These are phyloP conservation scores for Pseudogymnoascus sp. DNA, from an alignment of 2,329 filamentous ascomycete species.

Conservation along the genomic window DNA sequence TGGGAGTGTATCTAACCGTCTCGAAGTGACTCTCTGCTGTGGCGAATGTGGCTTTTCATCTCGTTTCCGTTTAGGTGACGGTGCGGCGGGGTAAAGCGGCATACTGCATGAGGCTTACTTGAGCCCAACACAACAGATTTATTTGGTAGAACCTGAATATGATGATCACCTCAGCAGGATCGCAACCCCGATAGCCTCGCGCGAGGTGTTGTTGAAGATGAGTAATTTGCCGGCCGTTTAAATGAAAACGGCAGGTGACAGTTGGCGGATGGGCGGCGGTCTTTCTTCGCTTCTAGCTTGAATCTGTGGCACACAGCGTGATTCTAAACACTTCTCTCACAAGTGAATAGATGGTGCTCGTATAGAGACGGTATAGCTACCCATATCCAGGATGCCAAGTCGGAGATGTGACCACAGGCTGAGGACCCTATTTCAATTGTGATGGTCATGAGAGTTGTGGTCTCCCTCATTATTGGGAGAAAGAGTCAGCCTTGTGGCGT, in stretches of 20 bases:
- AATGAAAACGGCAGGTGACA: slow-evolving; percentile 12
- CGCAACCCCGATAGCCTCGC: not conserved
- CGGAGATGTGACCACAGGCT: not conserved
- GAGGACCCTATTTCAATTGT: not conserved
- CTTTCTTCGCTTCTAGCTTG: not conserved
- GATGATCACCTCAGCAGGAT: not conserved
- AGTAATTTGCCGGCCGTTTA: slow-evolving; percentile 4
- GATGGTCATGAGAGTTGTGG: slow-evolving; percentile 5
- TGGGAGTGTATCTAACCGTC: not conserved
- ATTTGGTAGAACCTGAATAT: not conserved
- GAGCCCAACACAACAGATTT: not conserved
- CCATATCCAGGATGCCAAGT: not conserved
- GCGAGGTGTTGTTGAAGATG: slow-evolving; percentile 5
- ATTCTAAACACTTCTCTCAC: not conserved
- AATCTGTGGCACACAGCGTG: not conserved
- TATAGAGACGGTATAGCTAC: not conserved
- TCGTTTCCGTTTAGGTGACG: slow-evolving; percentile 11
- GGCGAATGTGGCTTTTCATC: slow-evolving; percentile 9
- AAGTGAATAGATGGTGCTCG: not conserved
- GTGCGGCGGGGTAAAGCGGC: slow-evolving; percentile 7
- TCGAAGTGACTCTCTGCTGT: not conserved
- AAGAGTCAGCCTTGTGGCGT: not conserved
- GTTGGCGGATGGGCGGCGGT: not conserved
- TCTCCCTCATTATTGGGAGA: not conserved
- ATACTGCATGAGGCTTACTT: slow-evolving; percentile 10